These are phyloP conservation scores for Trametes elegans DNA, from an alignment of 768 basidiomycete species.

Conservation along the genomic window DNA sequence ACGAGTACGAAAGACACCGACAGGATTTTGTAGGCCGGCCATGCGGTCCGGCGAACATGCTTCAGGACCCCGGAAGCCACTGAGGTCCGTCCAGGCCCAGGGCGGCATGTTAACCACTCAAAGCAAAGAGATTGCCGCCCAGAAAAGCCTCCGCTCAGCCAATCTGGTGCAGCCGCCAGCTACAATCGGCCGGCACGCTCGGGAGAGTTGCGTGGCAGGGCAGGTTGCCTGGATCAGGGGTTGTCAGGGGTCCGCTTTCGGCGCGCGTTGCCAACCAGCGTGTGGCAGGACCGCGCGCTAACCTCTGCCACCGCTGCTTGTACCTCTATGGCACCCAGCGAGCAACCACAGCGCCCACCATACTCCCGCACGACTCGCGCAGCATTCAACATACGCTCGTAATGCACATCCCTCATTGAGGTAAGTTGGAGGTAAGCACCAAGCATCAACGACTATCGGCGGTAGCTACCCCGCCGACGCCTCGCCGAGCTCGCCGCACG, in stretches of 20 bases:
- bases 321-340: background rate
- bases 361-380: no score
- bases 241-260: slow-evolving; percentile 10
- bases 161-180: background rate
- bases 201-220: background rate
- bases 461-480: no score
- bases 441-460: background rate
- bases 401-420: background rate
- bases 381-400: no score
- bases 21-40: slow-evolving; percentile 13
- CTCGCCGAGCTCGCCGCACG: no score
- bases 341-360: no score
- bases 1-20: slow-evolving; percentile 6
- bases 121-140: background rate
- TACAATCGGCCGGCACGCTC: background rate
- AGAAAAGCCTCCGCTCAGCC: background rate
- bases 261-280: slow-evolving; percentile 1
- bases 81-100: background rate
- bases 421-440: background rate
- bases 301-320: no score
- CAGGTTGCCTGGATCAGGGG: slow-evolving; percentile 7
- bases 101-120: background rate
- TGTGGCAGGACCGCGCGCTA: background rate
- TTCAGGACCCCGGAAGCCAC: slow-evolving; percentile 3
- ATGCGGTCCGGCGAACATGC: background rate